Conservation (phyloP, 495 filamentous ascomycete species). For the Aspergillus hancockii region DNA sequence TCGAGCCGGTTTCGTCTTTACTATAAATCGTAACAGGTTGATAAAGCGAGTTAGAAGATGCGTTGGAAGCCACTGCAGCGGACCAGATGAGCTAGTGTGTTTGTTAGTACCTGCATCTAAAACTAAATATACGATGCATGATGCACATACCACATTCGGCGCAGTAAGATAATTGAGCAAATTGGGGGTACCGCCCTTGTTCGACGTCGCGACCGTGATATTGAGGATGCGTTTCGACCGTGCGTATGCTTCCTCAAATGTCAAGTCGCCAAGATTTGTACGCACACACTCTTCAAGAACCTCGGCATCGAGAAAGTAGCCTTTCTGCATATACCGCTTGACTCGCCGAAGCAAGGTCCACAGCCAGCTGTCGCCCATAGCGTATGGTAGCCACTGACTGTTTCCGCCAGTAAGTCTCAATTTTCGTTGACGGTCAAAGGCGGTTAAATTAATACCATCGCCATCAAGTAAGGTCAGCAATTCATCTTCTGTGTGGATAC, state of each 20-base stretch:
- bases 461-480: conserved; percentile 73
- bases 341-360: conserved; percentile 62
- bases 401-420: conserved; percentile 16
- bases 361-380: conserved; percentile 41
- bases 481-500: conserved; percentile 86
- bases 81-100: conserved; percentile 77
- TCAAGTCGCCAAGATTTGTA: conserved; percentile 83
- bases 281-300: conserved; percentile 84
- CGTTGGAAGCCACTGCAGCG: conserved; percentile 89
- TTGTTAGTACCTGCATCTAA: conserved; percentile 9
- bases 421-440: conserved; percentile 57
- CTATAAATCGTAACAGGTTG: conserved; percentile 72
- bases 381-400: conserved; percentile 23
- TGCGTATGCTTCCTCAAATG: conserved; percentile 91
- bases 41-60: conserved; percentile 67
- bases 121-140: neutral
- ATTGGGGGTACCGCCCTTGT: conserved; percentile 75
- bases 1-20: conserved; percentile 76
- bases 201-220: conserved; percentile 80
- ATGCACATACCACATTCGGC: conserved; percentile 78
- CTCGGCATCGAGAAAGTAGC: conserved; percentile 80
- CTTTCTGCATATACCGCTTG: conserved; percentile 66
- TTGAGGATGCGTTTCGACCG: conserved; percentile 86
- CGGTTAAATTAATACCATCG: conserved; percentile 78
- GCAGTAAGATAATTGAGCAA: conserved; percentile 92